Conservation (phyloP, 2,329 filamentous ascomycete genomes). For the Hypoxylon sp. region DNA sequence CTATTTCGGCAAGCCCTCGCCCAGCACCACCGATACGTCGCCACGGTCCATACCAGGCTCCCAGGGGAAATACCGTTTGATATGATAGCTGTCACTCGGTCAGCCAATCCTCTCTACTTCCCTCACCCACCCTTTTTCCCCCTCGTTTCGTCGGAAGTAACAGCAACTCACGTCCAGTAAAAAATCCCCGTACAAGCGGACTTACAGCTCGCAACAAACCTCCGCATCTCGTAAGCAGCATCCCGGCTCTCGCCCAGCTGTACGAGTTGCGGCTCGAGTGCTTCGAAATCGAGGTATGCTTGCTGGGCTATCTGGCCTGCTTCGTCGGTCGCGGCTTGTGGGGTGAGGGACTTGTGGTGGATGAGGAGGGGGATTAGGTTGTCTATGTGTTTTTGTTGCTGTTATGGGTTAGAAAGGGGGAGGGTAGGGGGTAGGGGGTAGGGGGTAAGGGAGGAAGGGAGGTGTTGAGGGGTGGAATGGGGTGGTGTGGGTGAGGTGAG, state of each 20-base stretch:
- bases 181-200: constrained; percentile 12
- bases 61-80: constrained; percentile 10
- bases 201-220: constrained; percentile 19
- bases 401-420: constrained; percentile 8
- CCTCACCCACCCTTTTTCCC: too few relatives aligned
- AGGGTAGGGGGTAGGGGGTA: background rate
- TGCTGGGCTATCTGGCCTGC: constrained; percentile 4
- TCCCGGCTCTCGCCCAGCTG: constrained; percentile 14
- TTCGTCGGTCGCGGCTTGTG: constrained; percentile 25
- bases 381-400: constrained; percentile 33
- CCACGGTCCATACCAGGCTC: constrained; percentile 15
- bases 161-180: constrained; percentile 23
- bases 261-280: constrained; percentile 13
- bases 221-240: constrained; percentile 15
- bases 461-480: too few relatives aligned
- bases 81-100: background rate
- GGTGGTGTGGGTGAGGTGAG: background rate
- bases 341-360: constrained; percentile 15
- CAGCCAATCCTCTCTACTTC: background rate
- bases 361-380: constrained; percentile 26
- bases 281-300: constrained; percentile 26
- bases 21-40: background rate
- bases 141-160: background rate
- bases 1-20: constrained; percentile 5
- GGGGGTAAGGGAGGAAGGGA: too few relatives aligned